Base-by-base conservation (phyloP, 176 grass and related monocot genomes). In the Eleusine coracana region DNA sequence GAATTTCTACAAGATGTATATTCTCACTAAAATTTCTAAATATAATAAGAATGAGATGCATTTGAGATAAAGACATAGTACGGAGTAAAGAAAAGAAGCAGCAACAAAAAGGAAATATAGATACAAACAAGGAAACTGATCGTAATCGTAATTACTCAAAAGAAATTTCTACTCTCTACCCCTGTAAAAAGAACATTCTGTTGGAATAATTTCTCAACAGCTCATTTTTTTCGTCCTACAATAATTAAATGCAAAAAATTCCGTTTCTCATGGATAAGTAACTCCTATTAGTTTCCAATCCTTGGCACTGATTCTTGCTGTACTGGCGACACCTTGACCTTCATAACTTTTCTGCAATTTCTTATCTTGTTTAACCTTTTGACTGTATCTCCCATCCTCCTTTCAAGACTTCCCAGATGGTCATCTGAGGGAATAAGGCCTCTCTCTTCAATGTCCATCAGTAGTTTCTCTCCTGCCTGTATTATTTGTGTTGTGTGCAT, bases 331-430 rank as follows among this genome's bases (percentile, higher is more conserved):
- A 64, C 38, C 34, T 77, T 27, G 9, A 77, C 58, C 37, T 56
- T 55, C 23, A 59, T 59, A 62, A 31, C 46, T 21, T 82, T 82
- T 77, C 28, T 77, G 55, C 90, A 92, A 71, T 94, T 92, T 74
- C 95, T 97, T 72, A 94, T 87, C 58, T 39, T 56, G 87, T 92
- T 92, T 75, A 97, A 88, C 80, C 81, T 94, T 80, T 55, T 87
- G 64, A 94, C 75, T 77, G 89, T 60, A 86, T 85, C 76, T 73
- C 66, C 73, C 68, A 97, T 86, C 68, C 80, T 42, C 42, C 73
- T 44, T 80, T 80, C 42, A 20, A 92, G 73, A 91, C 66, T 89
- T 89, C 77, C 83, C 54, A 59, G 66, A 84, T 90, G 71, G 14
- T 77, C 83, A 80, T 82, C 52, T n/a, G 59, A 71, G 31, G 83